phyloP scores from a whole-genome alignment of 2,329 filamentous ascomycete genomes.

The Trichoderma oligosporum region DNA sequence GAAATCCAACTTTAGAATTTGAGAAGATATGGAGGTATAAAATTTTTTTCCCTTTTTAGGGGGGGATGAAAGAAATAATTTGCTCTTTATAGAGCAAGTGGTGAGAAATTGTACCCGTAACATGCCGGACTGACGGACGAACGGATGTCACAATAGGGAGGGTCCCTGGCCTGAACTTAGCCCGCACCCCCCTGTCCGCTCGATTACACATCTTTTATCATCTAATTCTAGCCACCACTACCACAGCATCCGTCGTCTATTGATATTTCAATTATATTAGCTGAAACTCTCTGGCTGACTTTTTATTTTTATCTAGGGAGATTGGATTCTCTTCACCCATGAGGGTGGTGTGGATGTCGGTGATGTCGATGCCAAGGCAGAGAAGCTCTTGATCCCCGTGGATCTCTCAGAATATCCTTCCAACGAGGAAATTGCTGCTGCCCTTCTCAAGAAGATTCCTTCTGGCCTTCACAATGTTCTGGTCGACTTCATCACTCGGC shows the following conservation, averaged over 20 bases:
- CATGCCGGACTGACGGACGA: conserved; percentile 33
- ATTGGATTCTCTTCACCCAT: conserved; percentile 99
- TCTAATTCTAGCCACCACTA: not conserved
- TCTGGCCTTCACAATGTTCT: conserved; percentile 95
- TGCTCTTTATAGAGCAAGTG: conserved; percentile 21
- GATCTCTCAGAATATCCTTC: conserved; percentile 92
- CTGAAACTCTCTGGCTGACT: conserved; percentile 23
- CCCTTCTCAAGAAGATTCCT: conserved; percentile 88
- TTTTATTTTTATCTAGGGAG: conserved; percentile 60
- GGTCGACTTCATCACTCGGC: conserved; percentile 96
- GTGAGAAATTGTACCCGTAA: conserved; percentile 24
- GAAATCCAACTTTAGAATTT: not conserved
- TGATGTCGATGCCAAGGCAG: conserved; percentile 97
- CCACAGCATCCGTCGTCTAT: not conserved
- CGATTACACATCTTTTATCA: conserved; percentile 9
- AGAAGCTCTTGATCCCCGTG: conserved; percentile 97
- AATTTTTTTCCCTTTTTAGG: too few species aligned
- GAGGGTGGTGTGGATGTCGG: conserved; percentile 99
- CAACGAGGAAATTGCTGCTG: conserved; percentile 84
- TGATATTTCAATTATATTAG: not conserved
- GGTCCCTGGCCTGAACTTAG: conserved; percentile 18
- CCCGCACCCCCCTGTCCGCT: conserved; percentile 17
- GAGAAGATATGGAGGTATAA: not conserved
- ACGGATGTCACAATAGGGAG: conserved; percentile 38
- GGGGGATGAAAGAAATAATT: conserved; percentile 5